phyloP scores from a whole-genome alignment of 1,284 basidiomycete species.

The Athelia psychrophila region DNA sequence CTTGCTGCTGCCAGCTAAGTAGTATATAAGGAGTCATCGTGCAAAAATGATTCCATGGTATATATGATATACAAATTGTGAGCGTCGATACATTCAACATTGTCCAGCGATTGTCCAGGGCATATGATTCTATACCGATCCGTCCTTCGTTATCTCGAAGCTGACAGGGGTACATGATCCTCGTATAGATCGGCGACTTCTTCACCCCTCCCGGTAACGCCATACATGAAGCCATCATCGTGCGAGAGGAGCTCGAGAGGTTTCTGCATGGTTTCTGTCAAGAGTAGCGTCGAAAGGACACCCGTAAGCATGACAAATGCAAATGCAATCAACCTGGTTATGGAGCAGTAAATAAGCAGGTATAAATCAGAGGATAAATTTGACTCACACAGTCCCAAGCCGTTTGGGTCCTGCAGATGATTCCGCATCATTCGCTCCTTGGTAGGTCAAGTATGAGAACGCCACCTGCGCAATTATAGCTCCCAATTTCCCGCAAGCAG shows the following conservation, averaged over 20 bases:
- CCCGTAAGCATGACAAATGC: slow-evolving; percentile 82
- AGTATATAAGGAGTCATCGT: no score
- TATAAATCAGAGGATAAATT: slow-evolving; percentile 40
- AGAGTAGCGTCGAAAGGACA: slow-evolving; percentile 70
- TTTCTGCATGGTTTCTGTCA: slow-evolving; percentile 73
- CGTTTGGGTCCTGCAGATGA: no score
- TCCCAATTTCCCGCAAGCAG: slow-evolving; percentile 66
- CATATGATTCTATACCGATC: no score
- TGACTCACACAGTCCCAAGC: slow-evolving; percentile 68
- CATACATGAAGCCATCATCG: slow-evolving; percentile 57
- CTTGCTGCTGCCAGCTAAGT: no score
- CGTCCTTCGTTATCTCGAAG: no score
- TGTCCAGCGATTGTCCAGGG: no score
- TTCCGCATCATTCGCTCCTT: slow-evolving; percentile 41
- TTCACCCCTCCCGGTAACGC: slow-evolving; percentile 5
- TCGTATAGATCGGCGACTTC: no score
- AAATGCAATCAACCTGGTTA: slow-evolving; percentile 39
- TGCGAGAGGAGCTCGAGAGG: slow-evolving; percentile 71
- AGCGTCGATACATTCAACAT: no score
- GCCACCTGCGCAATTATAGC: slow-evolving; percentile 68
- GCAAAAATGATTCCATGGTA: no score
- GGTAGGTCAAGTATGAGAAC: slow-evolving; percentile 47
- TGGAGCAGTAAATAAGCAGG: neutral
- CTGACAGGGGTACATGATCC: no score
- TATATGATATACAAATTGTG: no score